Percentiles rank a stretch among this genome's conserved stretches.
phyloP scores from a whole-genome alignment of 2,329 filamentous ascomycete genomes.

The Neofusicoccum laricinum region DNA sequence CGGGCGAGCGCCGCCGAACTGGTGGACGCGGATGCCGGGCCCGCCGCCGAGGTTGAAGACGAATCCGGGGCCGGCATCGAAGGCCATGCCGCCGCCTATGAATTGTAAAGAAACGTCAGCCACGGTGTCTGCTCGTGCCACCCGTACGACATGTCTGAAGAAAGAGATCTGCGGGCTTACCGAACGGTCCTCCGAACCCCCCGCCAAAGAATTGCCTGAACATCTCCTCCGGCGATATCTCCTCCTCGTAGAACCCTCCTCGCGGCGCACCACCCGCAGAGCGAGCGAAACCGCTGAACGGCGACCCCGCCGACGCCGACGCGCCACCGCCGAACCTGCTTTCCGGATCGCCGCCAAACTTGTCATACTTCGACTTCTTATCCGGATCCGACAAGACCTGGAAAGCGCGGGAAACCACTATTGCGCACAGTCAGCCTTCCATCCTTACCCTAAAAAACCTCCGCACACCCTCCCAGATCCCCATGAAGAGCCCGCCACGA shows the following conservation, averaged over 20 bases:
- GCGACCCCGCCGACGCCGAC: conserved; percentile 59
- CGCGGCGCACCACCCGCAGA: conserved; percentile 50
- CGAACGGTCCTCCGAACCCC: conserved; percentile 63
- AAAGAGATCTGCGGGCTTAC: conserved; percentile 40
- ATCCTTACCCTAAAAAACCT: not conserved
- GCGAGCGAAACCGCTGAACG: conserved; percentile 61
- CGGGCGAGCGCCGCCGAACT: conserved; percentile 81
- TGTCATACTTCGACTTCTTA: conserved; percentile 85
- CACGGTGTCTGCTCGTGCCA: not conserved
- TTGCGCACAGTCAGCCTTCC: not conserved
- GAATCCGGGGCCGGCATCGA: conserved; percentile 80
- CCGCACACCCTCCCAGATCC: not conserved
- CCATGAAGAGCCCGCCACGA: not conserved
- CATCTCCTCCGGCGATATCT: conserved; percentile 94
- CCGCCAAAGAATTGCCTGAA: conserved; percentile 96
- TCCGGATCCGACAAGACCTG: conserved; percentile 89
- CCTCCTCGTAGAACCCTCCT: conserved; percentile 74
- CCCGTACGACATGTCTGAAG: no score
- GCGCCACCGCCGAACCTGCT: conserved; percentile 70
- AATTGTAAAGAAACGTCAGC: not conserved
- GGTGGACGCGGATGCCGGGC: conserved; percentile 88
- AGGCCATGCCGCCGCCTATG: conserved; percentile 51
- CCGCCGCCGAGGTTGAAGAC: conserved; percentile 94
- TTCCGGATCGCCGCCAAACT: conserved; percentile 88
- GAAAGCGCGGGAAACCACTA: conserved; percentile 88